Percentiles rank a stretch among this genome's conserved stretches.
Evolutionary conservation across 345 rosid species (phyloP).

Genomic region (Gossypium raimondii): DNA sequence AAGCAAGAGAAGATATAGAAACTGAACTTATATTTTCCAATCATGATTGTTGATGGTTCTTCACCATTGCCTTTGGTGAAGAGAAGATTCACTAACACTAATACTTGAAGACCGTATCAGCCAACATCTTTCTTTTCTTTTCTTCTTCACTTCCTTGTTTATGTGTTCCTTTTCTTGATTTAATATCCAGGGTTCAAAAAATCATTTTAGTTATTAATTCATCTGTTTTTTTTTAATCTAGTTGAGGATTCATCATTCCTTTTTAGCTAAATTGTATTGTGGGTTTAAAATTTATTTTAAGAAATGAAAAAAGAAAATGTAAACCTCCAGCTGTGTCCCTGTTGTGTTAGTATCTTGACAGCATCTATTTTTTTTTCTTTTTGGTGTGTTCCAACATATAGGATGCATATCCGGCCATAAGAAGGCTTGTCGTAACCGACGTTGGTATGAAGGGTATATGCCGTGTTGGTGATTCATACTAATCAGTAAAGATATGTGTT

Average conservation of each 20-base stretch:
- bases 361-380: not conserved
- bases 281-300: not conserved
- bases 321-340: not conserved
- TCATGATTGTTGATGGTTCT: conserved; percentile 56
- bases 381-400: not conserved
- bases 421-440: not conserved
- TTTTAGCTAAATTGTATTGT: not conserved
- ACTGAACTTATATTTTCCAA: conserved; percentile 4
- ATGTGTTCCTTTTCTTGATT: not conserved
- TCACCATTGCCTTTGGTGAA: conserved; percentile 49
- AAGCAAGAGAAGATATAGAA: not conserved
- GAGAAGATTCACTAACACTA: conserved; percentile 46
- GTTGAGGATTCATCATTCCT: not conserved
- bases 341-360: not conserved
- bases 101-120: conserved; percentile 69
- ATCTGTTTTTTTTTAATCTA: conserved; percentile 8
- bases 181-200: not conserved
- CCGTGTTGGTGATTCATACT: not conserved
- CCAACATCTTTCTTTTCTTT: conserved; percentile 37
- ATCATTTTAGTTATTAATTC: conserved; percentile 14
- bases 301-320: not conserved
- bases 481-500: not conserved
- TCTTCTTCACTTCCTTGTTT: not conserved
- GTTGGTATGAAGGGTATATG: not conserved
- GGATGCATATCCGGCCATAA: not conserved